phyloP scores from a whole-genome alignment of 768 basidiomycete genomes.

The Lyophyllum shimeji region DNA sequence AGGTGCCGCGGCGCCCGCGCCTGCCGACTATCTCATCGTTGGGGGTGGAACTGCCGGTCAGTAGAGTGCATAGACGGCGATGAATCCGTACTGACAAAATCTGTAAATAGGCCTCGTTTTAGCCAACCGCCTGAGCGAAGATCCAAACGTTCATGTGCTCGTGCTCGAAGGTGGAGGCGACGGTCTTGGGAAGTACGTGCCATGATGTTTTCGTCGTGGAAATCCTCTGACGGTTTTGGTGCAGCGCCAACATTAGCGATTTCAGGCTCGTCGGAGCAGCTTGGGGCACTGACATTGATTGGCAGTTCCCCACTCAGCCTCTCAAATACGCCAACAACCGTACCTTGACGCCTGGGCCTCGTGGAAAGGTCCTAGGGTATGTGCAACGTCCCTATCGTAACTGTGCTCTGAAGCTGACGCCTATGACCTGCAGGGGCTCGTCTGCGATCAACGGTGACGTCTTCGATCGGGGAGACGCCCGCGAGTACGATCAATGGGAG shows the following conservation, averaged over 20 bases:
- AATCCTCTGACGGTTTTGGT: neutral
- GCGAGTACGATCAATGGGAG: constrained; percentile 1
- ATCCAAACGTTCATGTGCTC: neutral
- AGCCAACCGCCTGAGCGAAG: neutral
- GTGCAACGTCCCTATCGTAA: neutral
- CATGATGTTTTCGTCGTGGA: neutral
- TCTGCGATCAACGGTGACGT: neutral
- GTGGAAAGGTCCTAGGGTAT: constrained; percentile 5
- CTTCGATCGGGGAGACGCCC: neutral
- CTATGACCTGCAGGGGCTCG: neutral
- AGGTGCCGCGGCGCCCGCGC: neutral
- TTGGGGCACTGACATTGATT: neutral
- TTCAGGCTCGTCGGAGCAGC: neutral
- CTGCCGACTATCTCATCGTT: neutral
- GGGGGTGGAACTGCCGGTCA: neutral
- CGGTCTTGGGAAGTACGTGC: neutral
- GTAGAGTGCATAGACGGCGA: neutral
- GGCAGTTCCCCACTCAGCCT: neutral
- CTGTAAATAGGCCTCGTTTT: neutral
- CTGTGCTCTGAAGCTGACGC: neutral
- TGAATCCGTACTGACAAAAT: neutral
- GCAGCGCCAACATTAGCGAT: constrained; percentile 1
- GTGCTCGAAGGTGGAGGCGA: constrained; percentile 1
- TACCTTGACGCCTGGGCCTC: neutral
- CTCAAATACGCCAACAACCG: constrained; percentile 1